Evolutionary conservation across 2,329 filamentous ascomycete species (phyloP), one percentile per base, ranked within the genome.

Genomic region (Aspergillus aculeatus): DNA sequence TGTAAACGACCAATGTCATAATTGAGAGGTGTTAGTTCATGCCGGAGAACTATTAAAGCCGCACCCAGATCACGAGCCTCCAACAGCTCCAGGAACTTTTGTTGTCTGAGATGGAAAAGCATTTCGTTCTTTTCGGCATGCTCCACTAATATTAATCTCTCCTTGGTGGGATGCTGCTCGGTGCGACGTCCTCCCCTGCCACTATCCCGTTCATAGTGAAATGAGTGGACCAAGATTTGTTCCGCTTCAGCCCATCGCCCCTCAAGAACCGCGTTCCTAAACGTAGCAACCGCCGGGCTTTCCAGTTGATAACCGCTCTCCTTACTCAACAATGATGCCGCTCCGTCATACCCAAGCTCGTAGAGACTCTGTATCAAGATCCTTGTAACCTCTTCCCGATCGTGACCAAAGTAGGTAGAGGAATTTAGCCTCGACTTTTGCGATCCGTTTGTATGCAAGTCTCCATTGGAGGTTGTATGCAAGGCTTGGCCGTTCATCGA

Each of bases 21-120:
- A 67, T 91, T 89, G 47, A 98, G 79, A 0, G 95, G 93, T 0
- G 92, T 95, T 57, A 99, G 79, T 78, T 99, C 94, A 63, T 86
- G 87, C 21, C 95, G 87, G 50, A 99, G 83, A n/a, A 97, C 92
- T 69, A 83, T 83, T 59, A 99, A 81, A 7, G 94, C 95, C 54
- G 84, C 83, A 14, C 83, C 83, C 9, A 91, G 85, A 68, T 97
- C 88, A 66, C 87, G 82, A 68, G 83, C 81, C 74, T 98, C 93
- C 48, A 99, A 79, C 9, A 96, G 80, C 78, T 99, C 95, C 31
- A 99, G 81, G 69, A 94, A 99, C 75, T 98, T 98, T 73, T 99
- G 95, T 72, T 96, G 90, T 64, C 94, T 85, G 69, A 99, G 81
- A 81, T 88, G 88, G 74, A 98, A 97, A 50, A 89, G 84, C 89